Conservation (phyloP, 2,329 filamentous ascomycete species). For the Verticillium tricorpus region DNA sequence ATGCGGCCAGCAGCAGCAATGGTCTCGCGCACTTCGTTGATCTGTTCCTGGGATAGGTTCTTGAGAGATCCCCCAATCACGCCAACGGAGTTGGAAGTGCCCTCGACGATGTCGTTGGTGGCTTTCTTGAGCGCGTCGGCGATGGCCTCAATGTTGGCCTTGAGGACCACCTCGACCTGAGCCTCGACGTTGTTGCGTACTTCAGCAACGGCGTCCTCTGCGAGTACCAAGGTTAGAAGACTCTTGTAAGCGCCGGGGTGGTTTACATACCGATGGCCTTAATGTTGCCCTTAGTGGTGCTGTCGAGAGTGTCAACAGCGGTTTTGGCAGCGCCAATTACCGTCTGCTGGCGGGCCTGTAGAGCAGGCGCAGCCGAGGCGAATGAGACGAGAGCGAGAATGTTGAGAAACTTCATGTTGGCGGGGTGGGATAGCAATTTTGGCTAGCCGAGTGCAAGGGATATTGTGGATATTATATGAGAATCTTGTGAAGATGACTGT, state of each 20-base stretch:
- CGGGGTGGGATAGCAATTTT: too few relatives aligned
- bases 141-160: slow-evolving; percentile 10
- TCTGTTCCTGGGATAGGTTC: neutral
- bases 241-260: neutral
- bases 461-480: neutral
- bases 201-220: neutral
- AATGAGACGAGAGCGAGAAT: neutral
- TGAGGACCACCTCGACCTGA: neutral
- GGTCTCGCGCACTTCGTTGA: neutral
- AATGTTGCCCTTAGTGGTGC: neutral
- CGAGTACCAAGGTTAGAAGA: neutral
- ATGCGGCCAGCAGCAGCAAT: neutral
- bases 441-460: neutral
- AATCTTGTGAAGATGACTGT: neutral
- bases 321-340: neutral
- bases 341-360: neutral
- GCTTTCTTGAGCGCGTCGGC: neutral
- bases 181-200: neutral
- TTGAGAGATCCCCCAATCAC: neutral
- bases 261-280: neutral
- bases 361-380: neutral
- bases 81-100: neutral
- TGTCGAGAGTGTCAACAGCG: neutral
- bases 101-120: neutral
- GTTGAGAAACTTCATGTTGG: neutral